Evolutionary conservation across 1,284 basidiomycete species (phyloP), one percentile per base, ranked within the genome.

Genomic region (Waitea zeae): DNA sequence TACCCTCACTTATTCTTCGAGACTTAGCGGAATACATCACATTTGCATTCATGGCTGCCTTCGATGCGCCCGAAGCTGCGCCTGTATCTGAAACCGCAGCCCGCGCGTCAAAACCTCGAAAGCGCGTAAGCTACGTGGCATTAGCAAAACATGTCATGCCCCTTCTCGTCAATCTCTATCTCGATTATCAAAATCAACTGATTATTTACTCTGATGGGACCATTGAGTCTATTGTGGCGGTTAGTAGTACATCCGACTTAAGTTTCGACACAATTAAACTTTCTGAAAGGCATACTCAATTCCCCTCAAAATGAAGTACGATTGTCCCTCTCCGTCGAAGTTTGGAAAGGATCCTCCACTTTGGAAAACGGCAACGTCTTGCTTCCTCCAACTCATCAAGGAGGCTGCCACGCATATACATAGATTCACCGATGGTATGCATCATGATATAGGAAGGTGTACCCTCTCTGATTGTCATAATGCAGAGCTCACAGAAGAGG

Each of bases 241-340:
- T 87, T 43, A 47, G 76, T 58, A 9, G 15, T 15, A 26, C 28
- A 6, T 12, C 20, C 17, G 7, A 15, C 34, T 12, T 12, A 24
- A 19, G 30, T 18, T 30, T 4, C 34, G 34, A 31, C 36, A 19
- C 24, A 33, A 22, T 39, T 32, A 41, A 31, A 38, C 17, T n/a
- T 24, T 33, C 1, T 36, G 20, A 4, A 36, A 89, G 84, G 79
- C 88, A 0, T 88, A 84, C 45, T 71, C 82, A 2, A 77, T 93
- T 20, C 89, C 92, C 0, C 76, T 96, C 50, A 89, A 89, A 50
- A 60, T 97, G 41, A 93, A 92, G 53, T 95, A 96, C 45, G 87
- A 90, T 31, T 95, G 92, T 49, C 90, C 92, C 0, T 59, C 79
- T 0, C 67, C 90, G 1, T 88, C 78, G 30, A 88, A 80, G 49